Evolutionary conservation across 305 asterid genomes (phyloP), one percentile per base, ranked within the genome.

Genomic region (Fraxinus platypoda): DNA sequence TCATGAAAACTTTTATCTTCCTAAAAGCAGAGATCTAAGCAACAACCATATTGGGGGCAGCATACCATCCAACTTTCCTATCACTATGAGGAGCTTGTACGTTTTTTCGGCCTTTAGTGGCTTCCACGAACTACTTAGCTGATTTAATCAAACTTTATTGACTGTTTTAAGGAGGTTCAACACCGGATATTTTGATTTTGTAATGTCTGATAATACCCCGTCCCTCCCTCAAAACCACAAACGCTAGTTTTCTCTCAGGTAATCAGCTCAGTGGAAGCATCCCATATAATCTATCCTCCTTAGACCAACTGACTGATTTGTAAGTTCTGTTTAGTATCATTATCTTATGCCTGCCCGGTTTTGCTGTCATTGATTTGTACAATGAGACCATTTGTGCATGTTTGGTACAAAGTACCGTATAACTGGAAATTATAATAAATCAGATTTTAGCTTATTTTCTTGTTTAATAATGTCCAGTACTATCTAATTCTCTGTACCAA

Each of bases 31-130:
- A 79, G 91, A 96, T 87, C 84, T 96, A 49, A 90, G 98, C 80
- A 83, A 90, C 92, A 96, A 96, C 88, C 97, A 89, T 38, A 96
- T 96, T 78, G 98, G 95, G 15, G 99, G 99, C 82, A 83, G 81
- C 80, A 87, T 96, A 78, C 98, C 99, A 3, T 75, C 92, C 73
- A 85, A 78, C 80, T 90, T 96, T 85, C 99, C 98, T 0, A 74
- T 78, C 81, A 93, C 98, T 77, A 85, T 94, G 41, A 87, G 87
- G 81, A 90, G 76, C 80, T 83, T 96, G 99, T 96, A 92, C 80
- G 98, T 84, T 86, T 89, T 66, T 23, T 82, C 25, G 52, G 79
- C 73, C 84, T 83, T 74, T 26, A 73, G 80, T 73, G 19, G 35
- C 75, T 86, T 84, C 72, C 35, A n/a, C 68, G 13, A 68, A 21